These are phyloP conservation scores for Magnaporthiopsis incrustans DNA, from an alignment of 2,329 filamentous ascomycete species.

Conservation along the genomic window DNA sequence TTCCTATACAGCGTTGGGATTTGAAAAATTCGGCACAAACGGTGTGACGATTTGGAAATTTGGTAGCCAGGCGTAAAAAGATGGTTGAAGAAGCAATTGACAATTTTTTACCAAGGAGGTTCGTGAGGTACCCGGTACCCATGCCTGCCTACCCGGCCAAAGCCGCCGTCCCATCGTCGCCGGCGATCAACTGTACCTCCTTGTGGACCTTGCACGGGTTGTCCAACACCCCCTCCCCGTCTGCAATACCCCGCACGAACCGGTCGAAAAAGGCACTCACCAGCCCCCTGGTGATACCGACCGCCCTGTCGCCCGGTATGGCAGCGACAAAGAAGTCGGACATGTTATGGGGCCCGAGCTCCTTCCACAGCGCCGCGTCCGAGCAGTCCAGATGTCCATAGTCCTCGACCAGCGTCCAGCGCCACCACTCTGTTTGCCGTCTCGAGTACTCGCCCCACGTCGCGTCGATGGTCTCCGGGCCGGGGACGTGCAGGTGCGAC, in stretches of 20 bases:
- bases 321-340: constrained; percentile 3
- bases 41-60: not conserved
- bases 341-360: not conserved
- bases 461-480: constrained; percentile 5
- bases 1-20: too few species aligned
- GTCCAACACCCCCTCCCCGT: not conserved
- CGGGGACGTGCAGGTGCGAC: not conserved
- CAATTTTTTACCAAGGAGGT: not conserved
- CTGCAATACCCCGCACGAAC: not conserved
- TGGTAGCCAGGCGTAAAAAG: not conserved
- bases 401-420: constrained; percentile 14
- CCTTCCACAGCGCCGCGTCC: constrained; percentile 18
- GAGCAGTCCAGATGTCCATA: constrained; percentile 17
- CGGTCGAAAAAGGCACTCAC: constrained; percentile 9
- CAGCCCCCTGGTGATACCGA: constrained; percentile 6
- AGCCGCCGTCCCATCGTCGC: not conserved
- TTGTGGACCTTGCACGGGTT: not conserved
- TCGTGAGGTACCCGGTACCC: too few species aligned
- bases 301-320: constrained; percentile 4
- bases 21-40: not conserved
- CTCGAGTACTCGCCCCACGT: constrained; percentile 15
- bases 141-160: too few species aligned
- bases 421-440: constrained; percentile 15
- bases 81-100: not conserved
- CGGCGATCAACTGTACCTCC: not conserved